These are phyloP conservation scores for Umbelopsis isabellina DNA, from an alignment of 192 early-diverging fungal genomes.

Conservation along the genomic window DNA sequence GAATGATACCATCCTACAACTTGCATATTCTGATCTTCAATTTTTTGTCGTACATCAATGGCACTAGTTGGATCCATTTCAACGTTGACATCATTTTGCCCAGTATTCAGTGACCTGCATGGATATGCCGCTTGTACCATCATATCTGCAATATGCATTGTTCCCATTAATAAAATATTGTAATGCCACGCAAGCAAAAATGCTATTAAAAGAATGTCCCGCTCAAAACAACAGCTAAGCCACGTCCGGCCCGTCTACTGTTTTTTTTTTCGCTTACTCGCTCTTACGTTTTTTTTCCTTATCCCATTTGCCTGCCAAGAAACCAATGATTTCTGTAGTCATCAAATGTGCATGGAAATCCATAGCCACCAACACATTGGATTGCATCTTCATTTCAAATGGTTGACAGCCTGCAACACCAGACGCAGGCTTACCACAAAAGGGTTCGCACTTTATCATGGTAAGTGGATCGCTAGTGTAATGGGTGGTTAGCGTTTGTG, in stretches of 20 bases:
- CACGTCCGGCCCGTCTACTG: neutral
- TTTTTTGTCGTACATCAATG: slow-evolving; percentile 73
- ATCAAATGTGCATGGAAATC: slow-evolving; percentile 94
- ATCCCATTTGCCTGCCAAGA: slow-evolving; percentile 82
- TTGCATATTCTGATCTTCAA: slow-evolving; percentile 68
- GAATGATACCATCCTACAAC: slow-evolving; percentile 97
- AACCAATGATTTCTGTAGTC: slow-evolving; percentile 87
- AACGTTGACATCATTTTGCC: slow-evolving; percentile 78
- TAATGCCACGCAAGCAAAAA: neutral
- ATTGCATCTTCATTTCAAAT: slow-evolving; percentile 73
- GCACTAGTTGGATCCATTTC: slow-evolving; percentile 88
- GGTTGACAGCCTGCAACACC: slow-evolving; percentile 74
- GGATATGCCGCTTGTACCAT: slow-evolving; percentile 71
- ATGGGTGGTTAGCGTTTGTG: slow-evolving; percentile 2
- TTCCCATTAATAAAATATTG: neutral
- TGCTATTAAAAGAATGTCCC: too few relatives aligned
- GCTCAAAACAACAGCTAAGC: too few relatives aligned
- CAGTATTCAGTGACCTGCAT: slow-evolving; percentile 73
- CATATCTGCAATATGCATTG: slow-evolving; percentile 45
- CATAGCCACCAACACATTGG: slow-evolving; percentile 81
- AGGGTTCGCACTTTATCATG: slow-evolving; percentile 85
- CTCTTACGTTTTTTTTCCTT: slow-evolving; percentile 43
- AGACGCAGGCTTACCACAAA: slow-evolving; percentile 69
- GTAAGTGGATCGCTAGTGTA: slow-evolving; percentile 66
- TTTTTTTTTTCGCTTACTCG: neutral